Evolutionary conservation across 495 filamentous ascomycete species (phyloP).

Genomic region (Platismatia glauca): DNA sequence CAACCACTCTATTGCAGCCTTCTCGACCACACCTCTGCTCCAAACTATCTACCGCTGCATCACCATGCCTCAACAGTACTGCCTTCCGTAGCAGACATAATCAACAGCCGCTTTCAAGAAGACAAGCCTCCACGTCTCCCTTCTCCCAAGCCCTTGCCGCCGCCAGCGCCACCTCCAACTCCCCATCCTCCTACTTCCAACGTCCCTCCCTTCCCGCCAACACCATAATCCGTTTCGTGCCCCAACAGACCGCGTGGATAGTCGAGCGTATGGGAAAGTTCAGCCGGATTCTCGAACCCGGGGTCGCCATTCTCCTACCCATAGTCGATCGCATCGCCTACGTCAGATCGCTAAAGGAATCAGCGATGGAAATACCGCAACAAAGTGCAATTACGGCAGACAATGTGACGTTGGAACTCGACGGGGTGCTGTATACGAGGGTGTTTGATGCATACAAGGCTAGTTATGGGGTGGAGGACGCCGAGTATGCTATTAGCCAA

Average conservation of each 20-base stretch:
- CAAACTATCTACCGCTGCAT: neutral
- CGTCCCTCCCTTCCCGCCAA: conserved; percentile 69
- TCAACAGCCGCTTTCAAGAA: neutral
- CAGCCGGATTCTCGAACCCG: conserved; percentile 82
- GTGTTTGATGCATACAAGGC: conserved; percentile 98
- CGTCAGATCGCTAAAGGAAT: conserved; percentile 94
- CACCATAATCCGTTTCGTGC: conserved; percentile 92
- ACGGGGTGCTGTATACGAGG: conserved; percentile 88
- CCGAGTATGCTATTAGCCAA: conserved; percentile 96
- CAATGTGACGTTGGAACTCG: conserved; percentile 93
- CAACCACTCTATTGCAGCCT: conserved; percentile 5
- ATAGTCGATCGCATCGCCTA: conserved; percentile 95
- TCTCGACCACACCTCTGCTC: conserved; percentile 8
- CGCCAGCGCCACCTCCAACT: conserved; percentile 1
- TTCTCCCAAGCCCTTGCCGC: neutral
- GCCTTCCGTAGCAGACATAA: neutral
- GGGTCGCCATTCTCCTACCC: conserved; percentile 79
- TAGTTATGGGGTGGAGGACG: conserved; percentile 96
- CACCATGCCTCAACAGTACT: conserved; percentile 3
- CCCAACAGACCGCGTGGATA: conserved; percentile 98
- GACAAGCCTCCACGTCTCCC: conserved; percentile 3
- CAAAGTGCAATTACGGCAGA: conserved; percentile 97
- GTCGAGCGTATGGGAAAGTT: conserved; percentile 99
- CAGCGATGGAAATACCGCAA: conserved; percentile 88
- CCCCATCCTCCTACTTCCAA: conserved; percentile 48